These are phyloP conservation scores for Sporothrix pallida DNA, from an alignment of 2,329 filamentous ascomycete genomes.

Conservation along the genomic window DNA sequence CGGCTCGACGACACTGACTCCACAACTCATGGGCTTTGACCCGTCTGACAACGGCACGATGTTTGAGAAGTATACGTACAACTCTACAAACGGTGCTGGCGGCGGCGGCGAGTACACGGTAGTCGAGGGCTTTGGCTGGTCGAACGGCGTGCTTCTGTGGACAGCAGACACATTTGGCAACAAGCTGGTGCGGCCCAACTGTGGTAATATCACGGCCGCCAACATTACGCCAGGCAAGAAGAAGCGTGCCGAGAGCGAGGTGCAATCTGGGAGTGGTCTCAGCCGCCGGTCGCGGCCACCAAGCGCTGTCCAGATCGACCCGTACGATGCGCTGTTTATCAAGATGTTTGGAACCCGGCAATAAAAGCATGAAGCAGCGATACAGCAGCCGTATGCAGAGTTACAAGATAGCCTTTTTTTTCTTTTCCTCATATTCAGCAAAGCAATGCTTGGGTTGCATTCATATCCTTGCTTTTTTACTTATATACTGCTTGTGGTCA, in stretches of 20 bases:
- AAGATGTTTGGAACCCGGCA: conserved; percentile 52
- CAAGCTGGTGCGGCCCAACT: conserved; percentile 61
- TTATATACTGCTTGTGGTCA: neutral
- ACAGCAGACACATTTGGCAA: conserved; percentile 65
- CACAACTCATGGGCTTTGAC: conserved; percentile 55
- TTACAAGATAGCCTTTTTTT: neutral
- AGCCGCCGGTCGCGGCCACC: conserved; percentile 34
- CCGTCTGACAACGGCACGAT: conserved; percentile 61
- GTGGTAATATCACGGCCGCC: conserved; percentile 56
- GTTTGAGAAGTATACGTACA: conserved; percentile 73
- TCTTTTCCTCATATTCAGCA: neutral
- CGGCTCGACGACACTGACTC: conserved; percentile 60
- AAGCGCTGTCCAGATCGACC: conserved; percentile 55
- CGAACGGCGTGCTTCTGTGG: conserved; percentile 72
- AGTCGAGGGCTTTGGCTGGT: conserved; percentile 74
- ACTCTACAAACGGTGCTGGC: conserved; percentile 64
- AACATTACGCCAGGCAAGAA: conserved; percentile 45
- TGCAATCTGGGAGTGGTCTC: neutral
- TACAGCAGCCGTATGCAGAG: neutral
- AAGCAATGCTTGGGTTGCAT: neutral
- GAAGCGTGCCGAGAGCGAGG: conserved; percentile 34
- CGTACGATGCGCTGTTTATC: conserved; percentile 54
- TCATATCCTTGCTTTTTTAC: neutral
- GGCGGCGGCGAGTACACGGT: conserved; percentile 72
- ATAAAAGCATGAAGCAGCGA: neutral